Base-by-base conservation (phyloP, 139 green algal genomes). In the Diplosphaera chodatii region DNA sequence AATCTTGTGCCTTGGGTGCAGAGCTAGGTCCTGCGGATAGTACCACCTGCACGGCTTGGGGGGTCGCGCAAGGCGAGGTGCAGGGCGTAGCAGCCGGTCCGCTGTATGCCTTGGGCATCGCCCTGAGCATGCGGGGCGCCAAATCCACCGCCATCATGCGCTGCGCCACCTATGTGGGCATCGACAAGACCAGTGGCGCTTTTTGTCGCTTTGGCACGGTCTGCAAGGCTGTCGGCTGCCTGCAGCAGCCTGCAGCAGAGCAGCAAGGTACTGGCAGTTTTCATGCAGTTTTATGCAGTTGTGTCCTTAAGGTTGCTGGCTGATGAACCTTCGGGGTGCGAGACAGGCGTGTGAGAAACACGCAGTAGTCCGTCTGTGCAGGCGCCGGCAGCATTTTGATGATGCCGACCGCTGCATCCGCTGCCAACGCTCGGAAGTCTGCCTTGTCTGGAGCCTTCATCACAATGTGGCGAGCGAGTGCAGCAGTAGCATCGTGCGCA, bases 81-180 rank as follows among this genome's bases (percentile, higher is more conserved):
- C 4, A 71, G 40, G 31, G 63, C 68, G 55, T 65, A 30, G 37
- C 67, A 70, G 28, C 78, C 37, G 37, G 37, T 10, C 8, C 6
- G 37, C 37, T 48, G 37, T 48, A 89, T 1, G 86, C 82, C 33
- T 79, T 40, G 1, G 77, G 77, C 32, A 87, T 55, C 1, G 71
- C 67, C 41, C 77, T 66, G 22, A 93, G 74, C 66, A 93, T 72
- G 21, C 69, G 68, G 6, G 73, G 64, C 1, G 86, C 81, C 40
- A 91, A 68, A 25, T 88, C 86, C 40, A 90, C 80, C 3, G 85
- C 83, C 62, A 90, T 69, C 55, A 82, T 65, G 1, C 88, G 75
- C 64, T 84, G 81, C 21, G 74, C 68, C 8, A 85, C 71, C 83
- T 88, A n/a, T n/a, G n/a, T n/a, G n/a, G 77, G 37, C 37, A 48